Evolutionary conservation across 2,329 filamentous ascomycete genomes (phyloP).

Genomic region (Ascochyta koolunga): DNA sequence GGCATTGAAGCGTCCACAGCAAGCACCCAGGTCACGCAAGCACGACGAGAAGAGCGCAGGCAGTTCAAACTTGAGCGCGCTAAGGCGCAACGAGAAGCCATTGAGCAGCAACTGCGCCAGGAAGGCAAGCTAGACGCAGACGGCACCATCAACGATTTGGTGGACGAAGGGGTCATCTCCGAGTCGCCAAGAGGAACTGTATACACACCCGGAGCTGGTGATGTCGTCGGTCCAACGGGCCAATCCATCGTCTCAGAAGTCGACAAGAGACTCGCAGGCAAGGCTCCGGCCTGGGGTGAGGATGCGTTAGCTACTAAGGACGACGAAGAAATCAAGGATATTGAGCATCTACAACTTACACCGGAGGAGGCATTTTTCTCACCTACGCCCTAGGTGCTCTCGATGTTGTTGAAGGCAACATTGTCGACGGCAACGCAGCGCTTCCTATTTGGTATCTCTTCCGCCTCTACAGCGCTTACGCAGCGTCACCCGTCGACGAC

Average conservation of each 20-base stretch:
- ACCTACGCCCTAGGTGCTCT: slow-evolving; percentile 79
- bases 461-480: slow-evolving; percentile 69
- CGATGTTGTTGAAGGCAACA: slow-evolving; percentile 65
- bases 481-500: slow-evolving; percentile 62
- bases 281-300: slow-evolving; percentile 12
- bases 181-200: slow-evolving; percentile 29
- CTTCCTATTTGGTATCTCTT: slow-evolving; percentile 36
- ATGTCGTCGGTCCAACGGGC: slow-evolving; percentile 14
- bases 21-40: slow-evolving; percentile 79
- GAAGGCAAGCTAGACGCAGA: slow-evolving; percentile 52
- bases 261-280: slow-evolving; percentile 17
- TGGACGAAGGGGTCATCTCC: slow-evolving; percentile 30
- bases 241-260: slow-evolving; percentile 22
- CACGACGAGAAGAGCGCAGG: slow-evolving; percentile 78
- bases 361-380: slow-evolving; percentile 93
- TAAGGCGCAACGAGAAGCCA: slow-evolving; percentile 81
- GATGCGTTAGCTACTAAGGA: slow-evolving; percentile 6
- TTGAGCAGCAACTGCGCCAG: slow-evolving; percentile 71
- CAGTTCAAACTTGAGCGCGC: slow-evolving; percentile 91
- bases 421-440: slow-evolving; percentile 51
- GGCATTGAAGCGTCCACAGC: slow-evolving; percentile 71
- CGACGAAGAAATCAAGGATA: slow-evolving; percentile 37
- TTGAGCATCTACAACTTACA: slow-evolving; percentile 91
- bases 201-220: slow-evolving; percentile 22
- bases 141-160: slow-evolving; percentile 34